Percentiles rank a stretch among this genome's conserved stretches.
phyloP scores from a whole-genome alignment of 306 rosid genomes.

The Pachyrhizus erosus region DNA sequence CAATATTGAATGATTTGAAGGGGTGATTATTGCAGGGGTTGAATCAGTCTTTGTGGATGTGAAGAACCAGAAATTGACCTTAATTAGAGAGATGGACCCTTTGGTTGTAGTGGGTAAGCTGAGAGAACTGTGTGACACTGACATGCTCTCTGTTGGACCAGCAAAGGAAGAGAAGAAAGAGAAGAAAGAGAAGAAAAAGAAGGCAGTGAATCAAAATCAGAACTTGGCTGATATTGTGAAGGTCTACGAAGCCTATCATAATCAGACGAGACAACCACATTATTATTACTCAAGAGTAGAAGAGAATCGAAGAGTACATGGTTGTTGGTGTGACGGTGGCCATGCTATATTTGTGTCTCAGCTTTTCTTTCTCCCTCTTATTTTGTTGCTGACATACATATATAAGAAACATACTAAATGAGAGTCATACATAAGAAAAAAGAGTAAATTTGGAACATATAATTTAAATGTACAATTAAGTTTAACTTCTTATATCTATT shows the following conservation, averaged over 20 bases:
- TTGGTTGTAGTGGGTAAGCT: constrained; percentile 60
- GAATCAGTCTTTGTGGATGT: constrained; percentile 68
- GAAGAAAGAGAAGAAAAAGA: constrained; percentile 40
- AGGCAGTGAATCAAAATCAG: constrained; percentile 19
- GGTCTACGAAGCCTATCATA: constrained; percentile 6
- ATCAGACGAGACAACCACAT: no score
- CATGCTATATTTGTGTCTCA: no score
- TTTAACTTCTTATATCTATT: no score
- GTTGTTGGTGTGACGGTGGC: no score
- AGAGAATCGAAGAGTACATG: no score
- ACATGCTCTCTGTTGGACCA: constrained; percentile 70
- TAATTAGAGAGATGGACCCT: constrained; percentile 72
- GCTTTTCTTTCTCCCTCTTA: no score
- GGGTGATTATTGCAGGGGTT: constrained; percentile 56
- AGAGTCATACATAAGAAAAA: no score
- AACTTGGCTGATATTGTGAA: background rate
- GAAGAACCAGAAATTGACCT: constrained; percentile 65
- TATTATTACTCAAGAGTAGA: no score
- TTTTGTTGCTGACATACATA: no score
- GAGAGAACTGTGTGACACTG: constrained; percentile 59
- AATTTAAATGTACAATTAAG: no score
- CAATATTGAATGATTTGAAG: background rate
- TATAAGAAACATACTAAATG: no score
- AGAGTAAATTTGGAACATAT: no score
- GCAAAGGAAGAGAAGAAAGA: constrained; percentile 65